Evolutionary conservation across 495 filamentous ascomycete species (phyloP).

Genomic region (Lophiotrema nucula): DNA sequence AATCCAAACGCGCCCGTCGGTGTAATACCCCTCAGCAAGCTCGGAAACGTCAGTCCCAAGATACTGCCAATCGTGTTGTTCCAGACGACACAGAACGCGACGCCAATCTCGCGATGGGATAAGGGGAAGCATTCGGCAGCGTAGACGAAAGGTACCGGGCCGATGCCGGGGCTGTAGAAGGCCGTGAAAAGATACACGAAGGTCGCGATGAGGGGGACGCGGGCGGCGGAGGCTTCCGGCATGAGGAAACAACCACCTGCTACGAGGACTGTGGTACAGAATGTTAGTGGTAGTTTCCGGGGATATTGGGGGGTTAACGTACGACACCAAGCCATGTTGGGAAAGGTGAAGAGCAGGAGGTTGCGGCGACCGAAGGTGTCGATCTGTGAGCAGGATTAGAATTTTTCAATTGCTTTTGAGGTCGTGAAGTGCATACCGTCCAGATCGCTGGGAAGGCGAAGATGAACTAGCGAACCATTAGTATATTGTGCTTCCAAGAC

Average conservation of each 20-base stretch:
- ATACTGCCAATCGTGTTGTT: slow-evolving; percentile 1
- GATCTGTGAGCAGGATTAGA: slow-evolving; percentile 5
- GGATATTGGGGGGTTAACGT: neutral
- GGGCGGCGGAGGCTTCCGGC: slow-evolving; percentile 3
- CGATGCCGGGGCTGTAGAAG: slow-evolving; percentile 10
- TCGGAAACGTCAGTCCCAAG: slow-evolving; percentile 1
- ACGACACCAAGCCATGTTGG: slow-evolving; percentile 28
- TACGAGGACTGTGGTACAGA: slow-evolving; percentile 12
- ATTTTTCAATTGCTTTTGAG: too few relatives aligned
- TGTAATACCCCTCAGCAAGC: neutral
- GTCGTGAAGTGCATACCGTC: neutral
- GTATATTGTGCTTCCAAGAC: too few relatives aligned
- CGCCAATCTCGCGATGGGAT: slow-evolving; percentile 13
- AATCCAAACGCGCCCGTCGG: slow-evolving; percentile 9
- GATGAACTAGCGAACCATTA: neutral
- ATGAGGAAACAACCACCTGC: slow-evolving; percentile 32
- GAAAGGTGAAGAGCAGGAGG: slow-evolving; percentile 36
- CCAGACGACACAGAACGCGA: neutral
- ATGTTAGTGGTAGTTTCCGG: neutral
- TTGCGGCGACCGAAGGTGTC: slow-evolving; percentile 29
- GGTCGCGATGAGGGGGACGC: slow-evolving; percentile 9
- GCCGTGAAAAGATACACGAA: slow-evolving; percentile 18
- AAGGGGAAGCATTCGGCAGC: slow-evolving; percentile 17
- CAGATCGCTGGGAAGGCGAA: neutral
- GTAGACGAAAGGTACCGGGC: slow-evolving; percentile 21